These are phyloP conservation scores for Neurospora sp. DNA, from an alignment of 2,329 filamentous ascomycete genomes.

Conservation along the genomic window DNA sequence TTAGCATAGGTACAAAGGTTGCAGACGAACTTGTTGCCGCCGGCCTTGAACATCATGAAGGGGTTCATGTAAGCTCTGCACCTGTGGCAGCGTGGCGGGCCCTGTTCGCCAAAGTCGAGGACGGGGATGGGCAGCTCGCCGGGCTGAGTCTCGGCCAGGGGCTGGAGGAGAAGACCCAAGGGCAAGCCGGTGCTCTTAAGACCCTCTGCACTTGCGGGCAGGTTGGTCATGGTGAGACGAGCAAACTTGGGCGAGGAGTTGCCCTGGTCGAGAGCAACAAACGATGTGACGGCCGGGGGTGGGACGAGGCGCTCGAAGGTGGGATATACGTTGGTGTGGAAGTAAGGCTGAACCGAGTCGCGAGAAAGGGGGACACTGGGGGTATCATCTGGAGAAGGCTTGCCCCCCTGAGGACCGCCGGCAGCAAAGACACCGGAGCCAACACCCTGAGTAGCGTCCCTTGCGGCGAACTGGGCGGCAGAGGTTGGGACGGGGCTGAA, in stretches of 20 bases:
- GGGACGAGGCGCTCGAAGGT: conserved; percentile 93
- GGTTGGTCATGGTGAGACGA: conserved; percentile 85
- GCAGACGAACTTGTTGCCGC: conserved; percentile 94
- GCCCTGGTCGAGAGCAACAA: conserved; percentile 90
- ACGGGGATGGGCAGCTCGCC: conserved; percentile 85
- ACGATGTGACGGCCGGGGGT: conserved; percentile 78
- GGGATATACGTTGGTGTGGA: conserved; percentile 79
- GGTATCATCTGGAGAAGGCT: conserved; percentile 84
- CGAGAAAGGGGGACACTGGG: conserved; percentile 82
- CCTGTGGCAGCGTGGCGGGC: conserved; percentile 82
- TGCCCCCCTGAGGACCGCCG: conserved; percentile 44
- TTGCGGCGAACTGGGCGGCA: conserved; percentile 36
- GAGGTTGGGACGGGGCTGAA: conserved; percentile 38
- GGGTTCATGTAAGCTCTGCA: conserved; percentile 97
- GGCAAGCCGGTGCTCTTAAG: conserved; percentile 73
- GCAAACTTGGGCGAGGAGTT: conserved; percentile 94
- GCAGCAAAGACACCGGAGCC: conserved; percentile 42
- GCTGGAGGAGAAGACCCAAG: conserved; percentile 80
- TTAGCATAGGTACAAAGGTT: conserved; percentile 98
- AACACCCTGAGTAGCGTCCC: conserved; percentile 10
- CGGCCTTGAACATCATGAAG: conserved; percentile 94
- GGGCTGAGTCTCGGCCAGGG: conserved; percentile 69
- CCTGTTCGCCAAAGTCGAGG: conserved; percentile 85
- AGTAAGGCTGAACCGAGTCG: conserved; percentile 75
- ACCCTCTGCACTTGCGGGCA: conserved; percentile 73